These are phyloP conservation scores for Saccharomycopsis hybrid DNA, from an alignment of 1,139 yeast genomes.

Conservation along the genomic window DNA sequence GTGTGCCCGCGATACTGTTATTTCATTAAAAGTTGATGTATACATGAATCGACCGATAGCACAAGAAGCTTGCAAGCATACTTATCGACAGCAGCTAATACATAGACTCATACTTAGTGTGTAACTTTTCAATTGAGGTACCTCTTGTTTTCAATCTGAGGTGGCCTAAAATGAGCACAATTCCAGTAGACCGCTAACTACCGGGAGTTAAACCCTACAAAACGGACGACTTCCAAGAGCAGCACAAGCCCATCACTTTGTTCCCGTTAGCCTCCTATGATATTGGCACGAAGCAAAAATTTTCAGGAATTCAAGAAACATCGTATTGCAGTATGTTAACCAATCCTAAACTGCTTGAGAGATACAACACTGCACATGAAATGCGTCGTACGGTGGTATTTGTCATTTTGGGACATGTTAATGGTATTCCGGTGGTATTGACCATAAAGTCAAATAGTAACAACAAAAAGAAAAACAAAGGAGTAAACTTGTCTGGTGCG, in stretches of 20 bases:
- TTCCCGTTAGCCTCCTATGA: conserved; percentile 32
- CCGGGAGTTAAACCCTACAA: background rate
- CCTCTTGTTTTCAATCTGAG: too few relatives aligned
- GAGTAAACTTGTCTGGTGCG: conserved; percentile 30
- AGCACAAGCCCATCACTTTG: conserved; percentile 24
- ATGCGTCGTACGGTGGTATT: conserved; percentile 33
- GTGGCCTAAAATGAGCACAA: background rate
- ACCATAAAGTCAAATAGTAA: conserved; percentile 25
- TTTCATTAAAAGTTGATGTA: too few relatives aligned
- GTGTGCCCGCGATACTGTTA: too few relatives aligned
- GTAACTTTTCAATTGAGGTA: too few relatives aligned
- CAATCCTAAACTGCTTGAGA: too few relatives aligned
- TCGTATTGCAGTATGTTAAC: too few relatives aligned
- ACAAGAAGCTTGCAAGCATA: too few relatives aligned
- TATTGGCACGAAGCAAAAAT: conserved; percentile 29
- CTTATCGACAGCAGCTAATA: too few relatives aligned
- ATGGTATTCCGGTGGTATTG: conserved; percentile 32
- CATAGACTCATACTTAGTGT: too few relatives aligned
- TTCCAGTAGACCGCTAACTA: background rate
- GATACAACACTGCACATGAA: conserved; percentile 31
- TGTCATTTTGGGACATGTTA: conserved; percentile 31
- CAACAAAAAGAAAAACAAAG: background rate
- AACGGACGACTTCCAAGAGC: conserved; percentile 21
- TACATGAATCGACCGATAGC: too few relatives aligned
- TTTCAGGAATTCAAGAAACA: conserved; percentile 31